These are phyloP conservation scores for Paxillus involutus DNA, from an alignment of 768 basidiomycete species.

Conservation along the genomic window DNA sequence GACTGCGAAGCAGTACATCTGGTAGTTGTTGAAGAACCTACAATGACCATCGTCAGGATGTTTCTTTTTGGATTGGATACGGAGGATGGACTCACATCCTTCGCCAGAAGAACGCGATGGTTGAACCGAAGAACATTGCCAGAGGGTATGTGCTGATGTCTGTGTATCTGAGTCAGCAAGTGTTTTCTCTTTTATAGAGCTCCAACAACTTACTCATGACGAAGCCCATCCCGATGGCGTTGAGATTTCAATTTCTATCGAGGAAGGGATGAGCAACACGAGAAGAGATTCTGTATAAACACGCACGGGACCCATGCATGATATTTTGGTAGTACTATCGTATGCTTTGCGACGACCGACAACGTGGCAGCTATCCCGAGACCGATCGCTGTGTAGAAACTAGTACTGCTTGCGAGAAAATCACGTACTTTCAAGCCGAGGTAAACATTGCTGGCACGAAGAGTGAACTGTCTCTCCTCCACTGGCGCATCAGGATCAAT, in stretches of 20 bases:
- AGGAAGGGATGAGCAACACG: constrained; percentile 34
- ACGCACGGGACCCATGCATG: constrained; percentile 19
- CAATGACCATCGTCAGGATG: constrained; percentile 34
- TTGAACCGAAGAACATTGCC: constrained; percentile 26
- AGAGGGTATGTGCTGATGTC: constrained; percentile 24
- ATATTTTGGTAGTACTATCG: constrained; percentile 22
- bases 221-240: constrained; percentile 26
- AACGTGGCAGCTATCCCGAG: constrained; percentile 45
- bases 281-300: neutral
- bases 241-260: constrained; percentile 28
- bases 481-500: constrained; percentile 43
- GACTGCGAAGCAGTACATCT: constrained; percentile 34
- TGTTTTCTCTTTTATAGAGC: neutral
- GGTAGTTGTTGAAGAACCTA: constrained; percentile 5
- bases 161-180: neutral
- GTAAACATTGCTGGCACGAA: constrained; percentile 64
- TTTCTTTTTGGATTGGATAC: constrained; percentile 35
- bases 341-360: constrained; percentile 41
- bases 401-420: neutral
- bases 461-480: constrained; percentile 48
- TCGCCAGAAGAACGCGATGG: constrained; percentile 23
- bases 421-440: constrained; percentile 52
- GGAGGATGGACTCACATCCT: constrained; percentile 31
- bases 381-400: constrained; percentile 50
- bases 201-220: constrained; percentile 10